Conservation (phyloP, 2,329 filamentous ascomycete genomes). For the Ophiosphaerella narmari region DNA sequence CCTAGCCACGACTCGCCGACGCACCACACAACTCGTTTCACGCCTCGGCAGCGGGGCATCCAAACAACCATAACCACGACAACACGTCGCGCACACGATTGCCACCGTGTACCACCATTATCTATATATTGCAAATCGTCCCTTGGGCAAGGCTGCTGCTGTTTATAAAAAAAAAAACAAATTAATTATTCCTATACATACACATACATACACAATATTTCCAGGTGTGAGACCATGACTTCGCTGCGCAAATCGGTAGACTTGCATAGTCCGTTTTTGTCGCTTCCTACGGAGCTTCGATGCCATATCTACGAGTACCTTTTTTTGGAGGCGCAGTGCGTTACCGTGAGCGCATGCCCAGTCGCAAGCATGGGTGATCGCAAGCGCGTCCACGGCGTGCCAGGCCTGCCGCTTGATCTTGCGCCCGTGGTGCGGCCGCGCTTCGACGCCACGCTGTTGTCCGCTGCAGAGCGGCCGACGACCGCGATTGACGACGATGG, state of each 20-base stretch:
- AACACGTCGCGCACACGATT: slow-evolving; percentile 2
- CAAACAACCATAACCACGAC: slow-evolving; percentile 6
- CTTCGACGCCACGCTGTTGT: slow-evolving; percentile 43
- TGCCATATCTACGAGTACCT: slow-evolving; percentile 50
- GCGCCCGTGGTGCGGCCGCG: slow-evolving; percentile 38
- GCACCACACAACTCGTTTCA: slow-evolving; percentile 19
- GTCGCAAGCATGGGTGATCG: slow-evolving; percentile 30
- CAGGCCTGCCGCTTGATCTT: slow-evolving; percentile 46
- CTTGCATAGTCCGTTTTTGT: slow-evolving; percentile 21
- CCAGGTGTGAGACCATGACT: slow-evolving; percentile 1
- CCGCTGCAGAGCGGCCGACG: slow-evolving; percentile 30
- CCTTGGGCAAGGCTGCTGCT: too few relatives aligned
- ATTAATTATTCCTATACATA: too few relatives aligned
- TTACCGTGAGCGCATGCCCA: slow-evolving; percentile 48
- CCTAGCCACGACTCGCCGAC: slow-evolving; percentile 17
- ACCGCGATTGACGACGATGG: slow-evolving; percentile 18
- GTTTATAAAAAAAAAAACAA: too few relatives aligned
- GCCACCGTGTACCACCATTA: background rate
- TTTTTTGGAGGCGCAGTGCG: slow-evolving; percentile 39
- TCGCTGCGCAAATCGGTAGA: background rate
- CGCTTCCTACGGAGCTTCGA: slow-evolving; percentile 47
- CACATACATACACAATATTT: too few relatives aligned
- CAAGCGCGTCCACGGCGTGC: slow-evolving; percentile 29
- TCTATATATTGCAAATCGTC: too few relatives aligned
- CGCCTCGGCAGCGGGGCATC: slow-evolving; percentile 9